Percentiles rank a stretch among this genome's conserved stretches.
phyloP scores from a whole-genome alignment of 148 eudicot genomes.

The Hydrangea macrophylla region DNA sequence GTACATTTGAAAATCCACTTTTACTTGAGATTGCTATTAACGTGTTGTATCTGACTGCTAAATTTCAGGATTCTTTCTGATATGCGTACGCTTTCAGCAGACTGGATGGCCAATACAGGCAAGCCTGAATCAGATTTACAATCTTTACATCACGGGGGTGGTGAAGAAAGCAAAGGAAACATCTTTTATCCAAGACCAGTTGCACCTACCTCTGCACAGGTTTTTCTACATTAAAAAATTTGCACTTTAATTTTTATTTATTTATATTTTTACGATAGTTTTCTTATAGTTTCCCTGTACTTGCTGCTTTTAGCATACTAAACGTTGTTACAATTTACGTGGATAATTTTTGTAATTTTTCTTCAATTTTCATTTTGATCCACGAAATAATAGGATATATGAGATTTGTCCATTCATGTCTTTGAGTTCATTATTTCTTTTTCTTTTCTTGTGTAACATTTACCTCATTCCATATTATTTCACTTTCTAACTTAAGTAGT shows the following conservation, averaged over 20 bases:
- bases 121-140: constrained; percentile 71
- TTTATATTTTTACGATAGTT: not conserved
- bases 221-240: constrained; percentile 19
- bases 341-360: too few relatives aligned
- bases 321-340: too few relatives aligned
- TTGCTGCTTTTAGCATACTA: constrained; percentile 9
- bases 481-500: too few relatives aligned
- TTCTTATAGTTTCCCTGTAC: not conserved
- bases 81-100: constrained; percentile 99
- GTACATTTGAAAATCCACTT: too few relatives aligned
- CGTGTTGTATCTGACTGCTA: constrained; percentile 4
- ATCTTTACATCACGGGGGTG: constrained; percentile 65
- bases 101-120: constrained; percentile 99
- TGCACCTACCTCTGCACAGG: constrained; percentile 98
- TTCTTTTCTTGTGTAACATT: too few relatives aligned
- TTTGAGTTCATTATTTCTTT: too few relatives aligned
- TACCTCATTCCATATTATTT: too few relatives aligned
- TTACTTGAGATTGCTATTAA: too few relatives aligned
- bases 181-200: constrained; percentile 93
- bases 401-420: too few relatives aligned
- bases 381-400: too few relatives aligned
- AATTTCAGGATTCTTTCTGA: constrained; percentile 89
- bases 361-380: too few relatives aligned
- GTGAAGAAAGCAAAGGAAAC: constrained; percentile 80
- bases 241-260: not conserved